Evolutionary conservation across 2,329 filamentous ascomycete genomes (phyloP).

Genomic region (Fusarium fracticaudum): DNA sequence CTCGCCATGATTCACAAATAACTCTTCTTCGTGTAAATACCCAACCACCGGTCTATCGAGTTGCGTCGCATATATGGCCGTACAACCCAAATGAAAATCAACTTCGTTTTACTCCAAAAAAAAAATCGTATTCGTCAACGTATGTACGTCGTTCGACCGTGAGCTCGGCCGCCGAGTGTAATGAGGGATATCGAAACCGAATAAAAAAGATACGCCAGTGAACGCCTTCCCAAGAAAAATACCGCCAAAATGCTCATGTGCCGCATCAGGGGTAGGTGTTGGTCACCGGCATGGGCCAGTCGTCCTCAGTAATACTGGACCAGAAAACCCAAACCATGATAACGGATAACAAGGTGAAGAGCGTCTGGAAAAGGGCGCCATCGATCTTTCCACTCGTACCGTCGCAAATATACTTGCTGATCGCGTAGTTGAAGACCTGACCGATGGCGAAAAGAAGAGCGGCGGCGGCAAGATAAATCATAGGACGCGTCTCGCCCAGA

Average conservation of each 20-base stretch:
- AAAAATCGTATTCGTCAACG: constrained; percentile 43
- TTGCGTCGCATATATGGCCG: constrained; percentile 9
- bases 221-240: constrained; percentile 41
- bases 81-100: constrained; percentile 26
- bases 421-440: constrained; percentile 95
- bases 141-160: constrained; percentile 43
- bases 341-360: constrained; percentile 89
- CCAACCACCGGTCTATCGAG: constrained; percentile 28
- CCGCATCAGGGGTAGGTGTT: constrained; percentile 51
- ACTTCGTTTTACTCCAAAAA: constrained; percentile 32
- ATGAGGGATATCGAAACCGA: constrained; percentile 43
- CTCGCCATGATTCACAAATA: constrained; percentile 34
- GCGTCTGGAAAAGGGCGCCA: constrained; percentile 88
- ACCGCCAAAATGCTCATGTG: constrained; percentile 8
- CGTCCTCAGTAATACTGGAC: constrained; percentile 99
- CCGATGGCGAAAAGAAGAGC: constrained; percentile 87
- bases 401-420: constrained; percentile 90
- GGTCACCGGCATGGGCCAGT: constrained; percentile 78
- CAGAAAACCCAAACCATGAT: constrained; percentile 92
- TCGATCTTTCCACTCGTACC: constrained; percentile 88
- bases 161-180: constrained; percentile 40
- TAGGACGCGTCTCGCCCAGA: constrained; percentile 88
- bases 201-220: constrained; percentile 36
- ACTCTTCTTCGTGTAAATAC: constrained; percentile 36
- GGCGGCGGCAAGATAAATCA: constrained; percentile 83